Evolutionary conservation across 352 stramenopile species (phyloP), one percentile per base, ranked within the genome.

Genomic region (Phytopythium montanum): DNA sequence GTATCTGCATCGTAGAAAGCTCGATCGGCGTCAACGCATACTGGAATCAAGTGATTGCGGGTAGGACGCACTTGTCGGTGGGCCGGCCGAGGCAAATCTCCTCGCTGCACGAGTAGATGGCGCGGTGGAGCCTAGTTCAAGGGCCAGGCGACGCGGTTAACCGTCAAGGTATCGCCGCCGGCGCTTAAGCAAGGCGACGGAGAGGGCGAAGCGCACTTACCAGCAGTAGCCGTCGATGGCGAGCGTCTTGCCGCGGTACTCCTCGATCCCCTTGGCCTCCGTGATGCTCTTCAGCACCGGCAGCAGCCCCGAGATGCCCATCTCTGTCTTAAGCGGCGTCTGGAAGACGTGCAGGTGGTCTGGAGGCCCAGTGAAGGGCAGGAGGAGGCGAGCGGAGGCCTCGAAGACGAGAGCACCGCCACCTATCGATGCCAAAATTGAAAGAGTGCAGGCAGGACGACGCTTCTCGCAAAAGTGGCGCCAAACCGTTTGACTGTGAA

Each of bases 161-260:
- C 44, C 33, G 10, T 38, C 18, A 29, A 28, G 31, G 31, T 36
- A 2, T 36, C 38, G 21, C 0, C 16, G 3, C 16, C 18, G 16
- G 12, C 29, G n/a, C 39, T 19, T 12, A 57, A 41, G 31, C 38
- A 28, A 36, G n/a, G 3, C 2, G 16, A 54, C n/a, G 4, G 46
- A 7, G 31, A 36, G 5, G 29, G 21, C 2, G 5, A 16, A 46
- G 7, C 3, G 5, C 14, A 66, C 69, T 23, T 54, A 95, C 85
- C 85, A 95, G 73, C 79, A 90, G 70, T 95, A 92, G 65, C 81
- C 83, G 62, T 92, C 83, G 39, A 92, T 84, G 16, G 83, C 83
- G 55, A 92, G 70, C 50, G 83, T 92, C 46, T 77, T 62, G 51
- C 79, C 81, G 26, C 58, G 70, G 68, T 88, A 92, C 38, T 76